A percentile compares a stretch with the other conserved stretches of the same genome.
Evolutionary conservation across 2,329 filamentous ascomycete genomes (phyloP).

Genomic region (Alternaria atra): DNA sequence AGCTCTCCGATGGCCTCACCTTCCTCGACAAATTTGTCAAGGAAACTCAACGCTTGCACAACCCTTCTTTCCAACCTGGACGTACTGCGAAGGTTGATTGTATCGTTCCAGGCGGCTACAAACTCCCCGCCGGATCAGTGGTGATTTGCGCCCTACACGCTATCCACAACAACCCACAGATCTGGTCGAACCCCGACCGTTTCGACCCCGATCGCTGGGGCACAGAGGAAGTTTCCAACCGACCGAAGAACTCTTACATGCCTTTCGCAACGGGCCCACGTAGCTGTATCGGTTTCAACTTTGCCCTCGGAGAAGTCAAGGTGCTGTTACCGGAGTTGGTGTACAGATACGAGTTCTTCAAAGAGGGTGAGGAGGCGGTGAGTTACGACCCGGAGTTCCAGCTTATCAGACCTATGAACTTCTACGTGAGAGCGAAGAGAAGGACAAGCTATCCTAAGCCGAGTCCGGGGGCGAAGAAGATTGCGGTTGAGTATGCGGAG

Average conservation of each 20-base stretch:
- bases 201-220: slow-evolving; percentile 71
- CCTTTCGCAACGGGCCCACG: slow-evolving; percentile 22
- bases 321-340: slow-evolving; percentile 18
- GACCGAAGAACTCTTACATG: slow-evolving; percentile 22
- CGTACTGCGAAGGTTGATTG: slow-evolving; percentile 66
- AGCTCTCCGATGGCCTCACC: slow-evolving; percentile 26
- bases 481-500: slow-evolving; percentile 22
- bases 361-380: slow-evolving; percentile 16
- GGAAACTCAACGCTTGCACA: slow-evolving; percentile 33
- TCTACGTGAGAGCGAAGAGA: slow-evolving; percentile 22
- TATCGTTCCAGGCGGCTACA: slow-evolving; percentile 68
- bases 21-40: slow-evolving; percentile 35
- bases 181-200: slow-evolving; percentile 66
- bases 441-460: slow-evolving; percentile 18
- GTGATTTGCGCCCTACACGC: slow-evolving; percentile 61
- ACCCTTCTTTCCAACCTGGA: slow-evolving; percentile 53
- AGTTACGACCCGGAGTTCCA: slow-evolving; percentile 25
- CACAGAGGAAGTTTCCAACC: slow-evolving; percentile 55
- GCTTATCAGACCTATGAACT: slow-evolving; percentile 23
- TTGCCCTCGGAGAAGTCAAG: slow-evolving; percentile 22
- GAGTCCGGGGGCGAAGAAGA: slow-evolving; percentile 15
- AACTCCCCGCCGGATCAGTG: slow-evolving; percentile 61
- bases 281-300: slow-evolving; percentile 25
- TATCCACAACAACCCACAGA: slow-evolving; percentile 61
- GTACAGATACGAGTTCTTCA: slow-evolving; percentile 22